Evolutionary conservation across 2,329 filamentous ascomycete species (phyloP).

Genomic region (Phoma sp.): DNA sequence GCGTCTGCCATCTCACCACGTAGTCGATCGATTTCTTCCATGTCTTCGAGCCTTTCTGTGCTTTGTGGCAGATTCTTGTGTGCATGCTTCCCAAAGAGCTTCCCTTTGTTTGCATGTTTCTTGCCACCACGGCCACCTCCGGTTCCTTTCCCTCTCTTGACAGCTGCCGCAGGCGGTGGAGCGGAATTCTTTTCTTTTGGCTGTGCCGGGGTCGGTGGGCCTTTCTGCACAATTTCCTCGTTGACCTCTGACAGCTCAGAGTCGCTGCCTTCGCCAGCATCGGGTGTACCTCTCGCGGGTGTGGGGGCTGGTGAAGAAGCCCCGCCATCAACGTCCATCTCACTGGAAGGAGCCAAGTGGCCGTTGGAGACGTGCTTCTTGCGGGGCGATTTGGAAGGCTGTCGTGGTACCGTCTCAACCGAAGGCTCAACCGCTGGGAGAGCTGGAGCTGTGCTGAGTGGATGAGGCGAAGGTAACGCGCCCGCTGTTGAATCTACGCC

Average conservation of each 20-base stretch:
- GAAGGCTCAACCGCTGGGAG: constrained; percentile 33
- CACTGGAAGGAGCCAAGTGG: constrained; percentile 19
- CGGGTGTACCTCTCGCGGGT: constrained; percentile 35
- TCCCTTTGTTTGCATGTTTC: constrained; percentile 41
- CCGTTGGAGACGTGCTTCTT: constrained; percentile 37
- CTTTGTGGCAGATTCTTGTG: constrained; percentile 37
- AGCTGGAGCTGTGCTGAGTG: constrained; percentile 37
- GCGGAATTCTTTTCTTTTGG: constrained; percentile 30
- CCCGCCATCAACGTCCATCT: constrained; percentile 31
- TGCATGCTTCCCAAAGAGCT: constrained; percentile 37
- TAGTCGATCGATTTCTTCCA: constrained; percentile 31
- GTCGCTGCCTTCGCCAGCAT: constrained; percentile 37
- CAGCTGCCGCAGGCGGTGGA: constrained; percentile 18
- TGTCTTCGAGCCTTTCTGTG: constrained; percentile 35
- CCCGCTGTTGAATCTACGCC: constrained; percentile 8
- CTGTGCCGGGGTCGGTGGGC: constrained; percentile 37
- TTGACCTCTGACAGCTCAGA: constrained; percentile 48
- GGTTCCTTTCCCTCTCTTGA: constrained; percentile 39
- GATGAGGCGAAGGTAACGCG: constrained; percentile 26
- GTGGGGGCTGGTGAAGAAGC: constrained; percentile 36
- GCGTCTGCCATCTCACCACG: constrained; percentile 36
- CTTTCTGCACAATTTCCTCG: constrained; percentile 46
- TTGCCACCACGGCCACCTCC: constrained; percentile 38
- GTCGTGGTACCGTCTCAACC: constrained; percentile 33
- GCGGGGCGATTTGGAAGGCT: constrained; percentile 41